Base-by-base conservation (phyloP, 306 rosid genomes). In the Malus orientalis region DNA sequence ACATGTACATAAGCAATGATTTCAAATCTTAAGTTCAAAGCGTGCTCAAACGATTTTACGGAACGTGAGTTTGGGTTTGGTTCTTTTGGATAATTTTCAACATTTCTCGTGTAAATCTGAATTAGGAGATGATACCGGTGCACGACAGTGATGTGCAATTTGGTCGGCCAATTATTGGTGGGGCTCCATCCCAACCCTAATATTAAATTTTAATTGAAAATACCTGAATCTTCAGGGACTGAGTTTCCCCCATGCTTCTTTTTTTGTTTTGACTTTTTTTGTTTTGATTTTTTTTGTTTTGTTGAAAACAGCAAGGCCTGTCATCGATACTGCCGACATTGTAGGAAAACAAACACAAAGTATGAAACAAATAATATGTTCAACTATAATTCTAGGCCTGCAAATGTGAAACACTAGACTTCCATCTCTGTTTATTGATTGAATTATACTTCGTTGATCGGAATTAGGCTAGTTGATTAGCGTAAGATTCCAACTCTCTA, bases 111-210 rank as follows among this genome's bases (percentile, higher is more conserved):
- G 36, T 8, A 15, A 4, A 25, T 23, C 57, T 7, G 8, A 8
- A 63, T 30, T 63, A 10, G 54, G 19, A 49, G 11, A 65, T 33
- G 45, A 33, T 13, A 18, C 15, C 27, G 54, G 65, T 74, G 47
- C 70, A 29, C 16, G 78, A 62, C 30, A 16, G 70, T 42, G 73
- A 44, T 5, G 49, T 11, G 45, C 45, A 62, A 16, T 66, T 18
- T 66, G 78, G 70, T 61, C 78, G 78, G 70, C 30, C 77, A 44
- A 60, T 74, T 74, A 42, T 74, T 74, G 47, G 69, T 42, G 42
- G 69, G 59, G 30, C 62, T 74, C 77, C 42, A 11, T 44, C 23
- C 64, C 59, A 14, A 74, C 29, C 42, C 23, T 18, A 11, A 25
- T 42, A 42, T 59, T 74, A 42, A 42, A 74, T 9, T 59, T 27